A percentile compares a stretch with the other conserved stretches of the same genome.
Evolutionary conservation across 768 basidiomycete species (phyloP).

Genomic region (Russula griseocarnosa): DNA sequence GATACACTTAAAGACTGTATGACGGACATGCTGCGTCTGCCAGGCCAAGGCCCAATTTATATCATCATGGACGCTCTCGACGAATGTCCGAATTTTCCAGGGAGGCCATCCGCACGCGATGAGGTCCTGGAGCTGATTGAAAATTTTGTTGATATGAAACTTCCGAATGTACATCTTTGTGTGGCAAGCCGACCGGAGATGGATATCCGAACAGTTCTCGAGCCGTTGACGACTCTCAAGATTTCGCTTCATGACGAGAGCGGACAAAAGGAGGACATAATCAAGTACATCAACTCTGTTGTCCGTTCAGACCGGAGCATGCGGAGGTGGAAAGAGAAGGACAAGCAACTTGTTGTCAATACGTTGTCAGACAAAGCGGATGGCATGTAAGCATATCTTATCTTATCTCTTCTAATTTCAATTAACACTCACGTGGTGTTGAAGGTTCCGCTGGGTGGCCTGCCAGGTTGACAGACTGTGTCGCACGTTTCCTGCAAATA

Average conservation of each 20-base stretch:
- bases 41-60: background rate
- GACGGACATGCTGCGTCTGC: background rate
- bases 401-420: background rate
- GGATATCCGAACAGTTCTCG: background rate
- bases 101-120: background rate
- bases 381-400: constrained; percentile 6
- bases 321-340: background rate
- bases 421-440: background rate
- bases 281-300: constrained; percentile 5
- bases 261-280: background rate
- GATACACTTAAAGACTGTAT: background rate
- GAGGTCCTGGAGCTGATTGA: background rate
- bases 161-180: background rate
- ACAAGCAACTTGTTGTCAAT: background rate
- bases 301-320: background rate
- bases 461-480: constrained; percentile 11
- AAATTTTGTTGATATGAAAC: background rate
- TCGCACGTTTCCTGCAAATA: background rate
- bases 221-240: background rate
- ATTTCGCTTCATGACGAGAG: background rate
- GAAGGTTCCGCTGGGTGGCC: constrained; percentile 12
- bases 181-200: background rate
- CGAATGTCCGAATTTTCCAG: background rate
- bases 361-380: background rate
- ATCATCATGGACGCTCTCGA: constrained; percentile 6